Evolutionary conservation across 169 alveolate species (phyloP).

Genomic region (Plasmodium blacklocki): DNA sequence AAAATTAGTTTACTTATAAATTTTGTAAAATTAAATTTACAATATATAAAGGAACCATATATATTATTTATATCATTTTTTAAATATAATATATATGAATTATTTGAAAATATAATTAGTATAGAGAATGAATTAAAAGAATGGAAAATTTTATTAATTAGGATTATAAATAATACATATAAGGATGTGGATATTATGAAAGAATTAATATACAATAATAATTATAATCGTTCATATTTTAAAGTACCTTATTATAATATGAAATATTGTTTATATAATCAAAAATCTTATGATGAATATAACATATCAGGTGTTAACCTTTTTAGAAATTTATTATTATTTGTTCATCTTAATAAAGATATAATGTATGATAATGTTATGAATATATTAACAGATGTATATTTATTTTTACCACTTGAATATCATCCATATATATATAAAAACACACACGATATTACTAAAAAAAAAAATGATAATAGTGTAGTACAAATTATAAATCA

Average conservation of each 20-base stretch:
- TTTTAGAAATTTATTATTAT: constrained; percentile 49
- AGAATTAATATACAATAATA: constrained; percentile 9
- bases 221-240: too few relatives aligned
- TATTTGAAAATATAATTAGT: constrained; percentile 13
- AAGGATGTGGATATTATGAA: constrained; percentile 20
- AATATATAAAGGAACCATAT: constrained; percentile 7
- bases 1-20: constrained; percentile 27
- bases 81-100: constrained; percentile 37
- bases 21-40: constrained; percentile 13
- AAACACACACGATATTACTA: neutral
- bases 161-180: constrained; percentile 13
- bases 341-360: constrained; percentile 22
- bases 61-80: constrained; percentile 28
- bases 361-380: constrained; percentile 34
- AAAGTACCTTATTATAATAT: neutral
- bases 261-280: constrained; percentile 21
- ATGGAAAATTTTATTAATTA: constrained; percentile 19
- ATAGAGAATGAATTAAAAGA: constrained; percentile 16
- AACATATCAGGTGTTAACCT: constrained; percentile 52
- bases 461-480: neutral
- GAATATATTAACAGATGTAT: constrained; percentile 11
- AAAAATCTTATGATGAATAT: constrained; percentile 27
- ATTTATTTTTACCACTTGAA: constrained; percentile 26
- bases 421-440: constrained; percentile 67
- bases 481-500: neutral